Base-by-base conservation (phyloP, 177 flowering plant species). In the Vitis hybrid region DNA sequence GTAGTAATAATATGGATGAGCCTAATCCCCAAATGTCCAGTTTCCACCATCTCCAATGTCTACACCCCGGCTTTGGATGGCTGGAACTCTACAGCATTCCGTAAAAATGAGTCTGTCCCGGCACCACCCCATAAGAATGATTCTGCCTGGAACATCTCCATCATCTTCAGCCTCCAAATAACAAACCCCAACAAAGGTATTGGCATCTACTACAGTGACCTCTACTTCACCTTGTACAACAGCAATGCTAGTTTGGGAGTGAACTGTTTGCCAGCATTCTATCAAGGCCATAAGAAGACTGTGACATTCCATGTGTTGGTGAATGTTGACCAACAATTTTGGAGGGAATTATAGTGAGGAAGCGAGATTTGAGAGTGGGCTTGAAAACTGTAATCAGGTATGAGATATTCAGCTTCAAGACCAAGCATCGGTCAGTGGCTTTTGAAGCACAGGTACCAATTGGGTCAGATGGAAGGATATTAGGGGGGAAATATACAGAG, bases 371-470 rank as follows among this genome's bases (percentile, higher is more conserved):
- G 28, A 64, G 2, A 12, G 10, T 71, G 4, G 38, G 38, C 52
- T 66, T 71, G 60, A 8, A 63, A 28, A 71, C 73, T 71, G 52
- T 28, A 20, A 60, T 71, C 14, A 54, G 33, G 67, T 71, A 62
- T 63, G 13, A n/a, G 67, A 71, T 71, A 22, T 51, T 71, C 17
- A 17, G 20, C 7, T 71, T 65, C 67, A 62, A 63, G 61, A 62
- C 73, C 10, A 63, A 31, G 67, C 4, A 24, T 20, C 51, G 55
- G 17, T 61, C 17, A 31, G 18, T 71, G 12, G 38, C 7, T n/a
- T 33, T 31, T 47, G 73, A 63, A 64, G 62, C 33, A 38, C 57
- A 53, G 31, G 51, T 7, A 14, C 12, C 33, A n/a, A 24, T 24
- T 24, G 54, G 51, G 51, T 44, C 24, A 6, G 24, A 63, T n/a